A percentile compares a stretch with the other conserved stretches of the same genome.
phyloP scores from a whole-genome alignment of 768 basidiomycete species.

The Clavulina sp. region DNA sequence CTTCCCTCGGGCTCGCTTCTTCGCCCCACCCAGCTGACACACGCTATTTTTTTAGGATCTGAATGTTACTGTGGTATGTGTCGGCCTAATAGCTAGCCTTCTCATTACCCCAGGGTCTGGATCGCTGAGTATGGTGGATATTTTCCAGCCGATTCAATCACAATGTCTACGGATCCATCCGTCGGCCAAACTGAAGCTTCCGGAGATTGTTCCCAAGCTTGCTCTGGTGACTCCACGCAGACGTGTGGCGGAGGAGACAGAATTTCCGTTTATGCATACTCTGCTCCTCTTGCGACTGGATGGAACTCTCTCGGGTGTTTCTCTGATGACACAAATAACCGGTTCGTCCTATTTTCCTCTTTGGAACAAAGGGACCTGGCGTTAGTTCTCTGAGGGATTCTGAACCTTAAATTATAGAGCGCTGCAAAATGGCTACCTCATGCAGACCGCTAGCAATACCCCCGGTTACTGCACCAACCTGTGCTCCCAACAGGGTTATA shows the following conservation, averaged over 20 bases:
- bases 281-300: neutral
- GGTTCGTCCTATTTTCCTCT: neutral
- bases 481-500: neutral
- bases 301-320: neutral
- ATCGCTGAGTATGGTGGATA: no score
- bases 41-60: no score
- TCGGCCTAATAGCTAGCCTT: no score
- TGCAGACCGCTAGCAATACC: neutral
- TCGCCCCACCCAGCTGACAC: no score
- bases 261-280: neutral
- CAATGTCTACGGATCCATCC: neutral
- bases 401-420: neutral
- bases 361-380: no score
- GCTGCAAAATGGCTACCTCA: neutral
- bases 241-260: neutral
- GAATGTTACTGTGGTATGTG: conserved; percentile 1
- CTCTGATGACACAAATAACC: neutral
- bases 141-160: neutral
- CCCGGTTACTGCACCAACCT: conserved; percentile 1
- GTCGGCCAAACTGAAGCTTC: neutral
- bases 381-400: neutral
- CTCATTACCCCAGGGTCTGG: no score
- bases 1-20: no score
- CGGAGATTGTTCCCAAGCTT: neutral
- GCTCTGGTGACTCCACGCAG: conserved; percentile 2